Evolutionary conservation across 768 basidiomycete species (phyloP).

Genomic region (Cyathus striatus): DNA sequence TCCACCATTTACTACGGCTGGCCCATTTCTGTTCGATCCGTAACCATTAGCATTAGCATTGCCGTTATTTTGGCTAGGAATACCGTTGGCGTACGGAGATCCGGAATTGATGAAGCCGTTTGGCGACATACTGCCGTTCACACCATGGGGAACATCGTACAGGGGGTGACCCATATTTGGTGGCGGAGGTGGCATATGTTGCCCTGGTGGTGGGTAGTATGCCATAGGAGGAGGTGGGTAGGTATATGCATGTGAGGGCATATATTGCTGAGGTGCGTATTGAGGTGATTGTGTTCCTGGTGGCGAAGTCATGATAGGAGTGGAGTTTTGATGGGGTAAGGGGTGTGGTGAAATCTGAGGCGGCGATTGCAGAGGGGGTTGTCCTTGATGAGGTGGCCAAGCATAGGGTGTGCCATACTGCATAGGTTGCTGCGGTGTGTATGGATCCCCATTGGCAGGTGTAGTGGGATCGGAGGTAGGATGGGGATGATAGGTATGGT

Average conservation of each 20-base stretch:
- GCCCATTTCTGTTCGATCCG: conserved; percentile 5
- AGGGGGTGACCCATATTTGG: conserved; percentile 15
- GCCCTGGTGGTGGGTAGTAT: conserved; percentile 9
- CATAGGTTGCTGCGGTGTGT: conserved; percentile 22
- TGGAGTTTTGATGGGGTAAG: conserved; percentile 22
- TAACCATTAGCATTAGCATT: conserved; percentile 12
- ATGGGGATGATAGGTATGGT: conserved; percentile 31
- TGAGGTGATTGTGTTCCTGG: conserved; percentile 20
- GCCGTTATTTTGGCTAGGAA: conserved; percentile 20
- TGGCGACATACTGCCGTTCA: conserved; percentile 20
- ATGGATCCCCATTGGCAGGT: conserved; percentile 24
- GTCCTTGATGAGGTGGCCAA: conserved; percentile 32
- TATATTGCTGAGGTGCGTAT: conserved; percentile 25
- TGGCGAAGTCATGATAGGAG: conserved; percentile 12
- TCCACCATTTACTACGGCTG: conserved; percentile 19
- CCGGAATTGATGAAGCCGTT: conserved; percentile 24
- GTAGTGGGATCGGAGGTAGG: conserved; percentile 24
- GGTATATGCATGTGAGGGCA: conserved; percentile 20
- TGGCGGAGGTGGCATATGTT: conserved; percentile 19
- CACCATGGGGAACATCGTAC: conserved; percentile 19
- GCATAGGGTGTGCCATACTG: conserved; percentile 28
- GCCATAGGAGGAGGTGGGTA: conserved; percentile 5
- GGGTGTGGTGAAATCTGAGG: conserved; percentile 25
- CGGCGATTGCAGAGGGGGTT: conserved; percentile 24
- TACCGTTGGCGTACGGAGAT: conserved; percentile 24